Base-by-base conservation (phyloP, 805 yeast genomes). In the Spathaspora boniae region DNA sequence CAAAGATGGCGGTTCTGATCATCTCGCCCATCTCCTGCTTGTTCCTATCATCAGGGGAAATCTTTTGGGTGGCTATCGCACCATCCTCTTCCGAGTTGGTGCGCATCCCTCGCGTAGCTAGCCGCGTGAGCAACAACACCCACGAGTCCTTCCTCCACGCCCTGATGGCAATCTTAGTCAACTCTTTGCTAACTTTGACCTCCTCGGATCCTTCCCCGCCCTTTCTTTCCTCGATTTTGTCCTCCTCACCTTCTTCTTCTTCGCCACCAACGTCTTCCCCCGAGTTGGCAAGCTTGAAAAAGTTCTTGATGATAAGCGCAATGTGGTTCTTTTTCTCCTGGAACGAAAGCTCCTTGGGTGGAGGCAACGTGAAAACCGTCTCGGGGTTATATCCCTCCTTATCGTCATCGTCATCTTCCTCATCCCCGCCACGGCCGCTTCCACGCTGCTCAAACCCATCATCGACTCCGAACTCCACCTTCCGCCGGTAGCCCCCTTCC, bases 71-170 rank as follows among this genome's bases (percentile, higher is more conserved):
- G 26, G 52, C 50, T 2, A 43, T 50, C 21, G 33, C 38, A 4
- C 35, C 41, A 22, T 33, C 37, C 4, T 31, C 36, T 9, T 26
- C 28, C 14, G 25, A 16, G n/a, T 17, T 7, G 8, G 53, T 41
- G 42, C 60, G 63, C 45, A 85, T 68, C 0, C 97, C 98, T 46
- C 98, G 68, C 0, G 96, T 80, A 0, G 93, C 85, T 29, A 88
- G 59, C 52, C 98, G 68, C 1, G 87, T 76, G 26, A 89, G 64
- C 9, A 91, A 51, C 4, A 80, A 65, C 9, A 86, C 62, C 96
- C 96, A 88, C 2, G 91, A 77, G 43, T 80, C 81, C 26, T 70
- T 72, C 32, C 61, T 65, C 80, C 80, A 75, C 16, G 62, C 55
- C 8, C 67, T 56, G 20, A 74, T 71, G 2, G 78, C 79, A 7